phyloP scores from a whole-genome alignment of 495 filamentous ascomycete species.

The Bombardia bombarda region DNA sequence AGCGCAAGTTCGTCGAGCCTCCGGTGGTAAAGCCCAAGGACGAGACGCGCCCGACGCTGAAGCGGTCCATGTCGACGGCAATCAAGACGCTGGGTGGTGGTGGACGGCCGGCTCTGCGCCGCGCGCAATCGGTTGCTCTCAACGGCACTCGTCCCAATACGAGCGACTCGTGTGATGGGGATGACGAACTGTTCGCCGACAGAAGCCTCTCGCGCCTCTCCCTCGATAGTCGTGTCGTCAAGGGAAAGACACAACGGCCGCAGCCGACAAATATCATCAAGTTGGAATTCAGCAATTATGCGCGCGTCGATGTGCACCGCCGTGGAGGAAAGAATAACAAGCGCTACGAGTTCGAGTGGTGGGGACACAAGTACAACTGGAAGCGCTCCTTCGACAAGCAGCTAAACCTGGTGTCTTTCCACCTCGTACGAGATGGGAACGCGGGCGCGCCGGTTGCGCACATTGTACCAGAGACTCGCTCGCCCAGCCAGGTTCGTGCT shows the following conservation, averaged over 20 bases:
- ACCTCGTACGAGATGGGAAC: slow-evolving; percentile 61
- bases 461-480: slow-evolving; percentile 73
- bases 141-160: slow-evolving; percentile 33
- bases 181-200: slow-evolving; percentile 37
- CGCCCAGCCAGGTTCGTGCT: slow-evolving; percentile 58
- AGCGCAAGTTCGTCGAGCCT: slow-evolving; percentile 57
- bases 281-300: slow-evolving; percentile 96
- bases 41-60: slow-evolving; percentile 36
- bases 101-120: slow-evolving; percentile 46
- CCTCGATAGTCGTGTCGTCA: slow-evolving; percentile 19
- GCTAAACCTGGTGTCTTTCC: slow-evolving; percentile 59
- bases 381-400: slow-evolving; percentile 59
- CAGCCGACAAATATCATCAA: slow-evolving; percentile 64
- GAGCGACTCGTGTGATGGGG: slow-evolving; percentile 34
- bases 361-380: slow-evolving; percentile 83
- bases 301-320: slow-evolving; percentile 76
- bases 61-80: slow-evolving; percentile 68
- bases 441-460: slow-evolving; percentile 62
- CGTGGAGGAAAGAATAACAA: slow-evolving; percentile 62
- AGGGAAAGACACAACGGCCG: slow-evolving; percentile 30
- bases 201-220: slow-evolving; percentile 24
- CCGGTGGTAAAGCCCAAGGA: slow-evolving; percentile 18
- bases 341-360: slow-evolving; percentile 87
- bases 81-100: slow-evolving; percentile 53
- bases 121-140: slow-evolving; percentile 30